Evolutionary conservation across 805 yeast species (phyloP).

Genomic region (Lachancea dasiensis): DNA sequence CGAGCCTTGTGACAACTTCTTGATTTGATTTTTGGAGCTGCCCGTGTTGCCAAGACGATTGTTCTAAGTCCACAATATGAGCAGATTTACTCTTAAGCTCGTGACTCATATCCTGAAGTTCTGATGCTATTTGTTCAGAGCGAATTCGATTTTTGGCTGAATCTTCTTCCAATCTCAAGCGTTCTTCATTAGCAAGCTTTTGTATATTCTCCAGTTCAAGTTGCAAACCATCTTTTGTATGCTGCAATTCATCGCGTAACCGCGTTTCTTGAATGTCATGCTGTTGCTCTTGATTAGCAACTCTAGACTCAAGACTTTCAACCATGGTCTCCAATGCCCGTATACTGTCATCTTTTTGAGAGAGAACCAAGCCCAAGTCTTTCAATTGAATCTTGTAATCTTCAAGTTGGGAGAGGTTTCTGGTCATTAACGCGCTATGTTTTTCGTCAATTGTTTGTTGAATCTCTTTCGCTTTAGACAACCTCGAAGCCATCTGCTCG

Average conservation of each 20-base stretch:
- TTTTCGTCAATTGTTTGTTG: constrained; percentile 3
- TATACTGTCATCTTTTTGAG: not conserved
- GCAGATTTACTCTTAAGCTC: not conserved
- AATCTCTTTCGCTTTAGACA: not conserved
- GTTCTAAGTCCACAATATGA: not conserved
- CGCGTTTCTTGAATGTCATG: no score
- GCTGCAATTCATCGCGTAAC: not conserved
- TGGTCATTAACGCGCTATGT: constrained; percentile 3
- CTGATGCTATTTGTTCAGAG: no score
- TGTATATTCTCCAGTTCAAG: no score
- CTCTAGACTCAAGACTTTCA: not conserved
- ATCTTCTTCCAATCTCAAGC: no score
- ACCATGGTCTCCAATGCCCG: not conserved
- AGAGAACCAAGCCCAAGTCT: not conserved
- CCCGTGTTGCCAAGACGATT: no score
- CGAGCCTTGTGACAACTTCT: not conserved
- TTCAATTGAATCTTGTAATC: not conserved
- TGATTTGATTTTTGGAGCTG: not conserved
- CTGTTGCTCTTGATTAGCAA: not conserved
- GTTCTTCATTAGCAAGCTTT: no score
- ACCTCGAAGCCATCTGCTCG: not conserved
- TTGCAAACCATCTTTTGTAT: no score
- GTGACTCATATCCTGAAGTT: not conserved
- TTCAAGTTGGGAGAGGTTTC: not conserved
- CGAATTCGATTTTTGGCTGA: no score